phyloP scores from a whole-genome alignment of 148 eudicot genomes.

The Dianthus caryophyllus region DNA sequence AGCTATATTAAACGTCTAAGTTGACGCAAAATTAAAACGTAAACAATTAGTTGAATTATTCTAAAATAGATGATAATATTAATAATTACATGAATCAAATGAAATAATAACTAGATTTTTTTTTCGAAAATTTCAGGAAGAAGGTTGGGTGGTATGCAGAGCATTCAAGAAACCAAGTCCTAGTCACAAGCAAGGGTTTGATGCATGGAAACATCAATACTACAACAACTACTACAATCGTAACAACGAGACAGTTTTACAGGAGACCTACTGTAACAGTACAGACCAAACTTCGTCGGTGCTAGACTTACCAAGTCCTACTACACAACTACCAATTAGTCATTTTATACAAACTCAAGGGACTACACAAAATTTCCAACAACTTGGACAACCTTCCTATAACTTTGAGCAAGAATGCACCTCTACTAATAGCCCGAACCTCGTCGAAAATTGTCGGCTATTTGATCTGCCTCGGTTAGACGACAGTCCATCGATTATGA shows the following conservation, averaged over 20 bases:
- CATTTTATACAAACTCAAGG: constrained; percentile 7
- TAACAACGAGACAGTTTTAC: too few relatives aligned
- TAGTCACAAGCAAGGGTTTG: constrained; percentile 50
- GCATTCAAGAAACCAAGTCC: constrained; percentile 93
- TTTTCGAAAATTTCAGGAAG: too few relatives aligned
- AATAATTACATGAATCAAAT: too few relatives aligned
- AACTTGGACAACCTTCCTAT: constrained; percentile 5
- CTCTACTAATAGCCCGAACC: constrained; percentile 16
- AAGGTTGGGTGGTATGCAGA: constrained; percentile 97
- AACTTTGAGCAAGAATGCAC: constrained; percentile 23
- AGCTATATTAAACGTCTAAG: too few relatives aligned
- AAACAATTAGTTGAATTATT: too few relatives aligned
- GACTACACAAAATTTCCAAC: constrained; percentile 21
- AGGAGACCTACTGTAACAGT: constrained; percentile 4
- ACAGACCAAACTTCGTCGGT: constrained; percentile 19
- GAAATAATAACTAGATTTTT: too few relatives aligned
- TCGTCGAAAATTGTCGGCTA: constrained; percentile 17
- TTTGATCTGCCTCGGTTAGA: constrained; percentile 55
- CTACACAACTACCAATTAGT: constrained; percentile 4
- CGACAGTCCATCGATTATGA: constrained; percentile 40
- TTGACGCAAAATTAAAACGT: too few relatives aligned
- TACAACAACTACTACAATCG: constrained; percentile 20
- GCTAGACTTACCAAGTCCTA: constrained; percentile 28
- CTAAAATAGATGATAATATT: too few relatives aligned
- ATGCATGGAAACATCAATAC: constrained; percentile 43